Conservation (phyloP, 345 rosid genomes). For the Rhodamnia rubescens region DNA sequence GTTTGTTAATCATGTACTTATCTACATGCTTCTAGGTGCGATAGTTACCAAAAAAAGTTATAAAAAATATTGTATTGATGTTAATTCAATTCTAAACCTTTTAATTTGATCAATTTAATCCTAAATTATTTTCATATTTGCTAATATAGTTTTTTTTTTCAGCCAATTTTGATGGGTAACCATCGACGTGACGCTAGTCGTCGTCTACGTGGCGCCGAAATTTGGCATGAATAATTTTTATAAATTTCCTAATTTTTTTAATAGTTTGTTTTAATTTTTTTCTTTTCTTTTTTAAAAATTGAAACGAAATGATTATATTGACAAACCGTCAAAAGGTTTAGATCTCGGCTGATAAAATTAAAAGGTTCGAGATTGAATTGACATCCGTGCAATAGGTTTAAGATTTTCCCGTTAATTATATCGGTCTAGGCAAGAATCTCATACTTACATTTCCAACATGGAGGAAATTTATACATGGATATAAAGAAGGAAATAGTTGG, state of each 20-base stretch:
- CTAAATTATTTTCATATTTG: not conserved
- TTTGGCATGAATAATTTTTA: not conserved
- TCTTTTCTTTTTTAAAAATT: not conserved
- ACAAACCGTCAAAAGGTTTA: fast-evolving
- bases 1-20: not conserved
- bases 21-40: not conserved
- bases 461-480: not conserved
- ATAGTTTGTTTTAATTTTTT: not conserved
- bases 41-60: not conserved
- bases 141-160: not conserved
- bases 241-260: not conserved
- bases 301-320: not conserved
- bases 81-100: fast-evolving
- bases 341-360: not conserved
- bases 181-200: too few relatives aligned
- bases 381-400: fast-evolving
- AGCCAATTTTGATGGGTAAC: fast-evolving
- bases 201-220: too few relatives aligned
- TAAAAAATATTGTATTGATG: not conserved
- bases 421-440: not conserved
- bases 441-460: not conserved
- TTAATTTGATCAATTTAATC: not conserved
- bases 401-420: not conserved
- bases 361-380: not conserved
- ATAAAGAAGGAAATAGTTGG: not conserved